Evolutionary conservation across 345 rosid species (phyloP), one percentile per base, ranked within the genome.

Genomic region (Salix arbutifolia): DNA sequence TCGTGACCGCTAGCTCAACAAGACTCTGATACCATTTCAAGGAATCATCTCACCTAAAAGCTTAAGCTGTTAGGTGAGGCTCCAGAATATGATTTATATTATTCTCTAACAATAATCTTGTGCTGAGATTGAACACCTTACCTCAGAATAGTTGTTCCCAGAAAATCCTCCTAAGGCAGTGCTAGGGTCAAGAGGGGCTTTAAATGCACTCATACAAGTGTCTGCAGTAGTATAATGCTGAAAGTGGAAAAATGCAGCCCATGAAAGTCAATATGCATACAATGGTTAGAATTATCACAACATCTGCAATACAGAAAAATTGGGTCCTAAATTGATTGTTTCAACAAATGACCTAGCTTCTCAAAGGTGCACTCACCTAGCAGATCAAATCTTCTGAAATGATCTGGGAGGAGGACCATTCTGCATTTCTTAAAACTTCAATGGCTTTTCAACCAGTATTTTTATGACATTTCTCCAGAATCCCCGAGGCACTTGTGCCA

Each of bases 101-200:
- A 33, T 5, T 33, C 37, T 33, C 6, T 33, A 33, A 5, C 37
- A 33, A 33, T 33, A 33, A 76, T 69, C 31, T 68, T 77, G 73
- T 77, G 80, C 37, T 77, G 74, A 40, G 68, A 53, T 44, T 73
- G 69, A 82, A 75, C 68, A 77, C 53, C 42, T 67, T 86, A 93
- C 99, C 97, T 93, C 93, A 56, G 90, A 84, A 74, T 85, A 93
- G 87, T 85, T 90, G 84, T 84, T 92, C 79, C 95, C 93, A 56
- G 89, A 84, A 86, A 90, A 92, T 79, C 98, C 98, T 84, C 98
- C 98, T 73, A 94, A 72, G 65, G 91, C 89, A 79, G 97, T 91
- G 82, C 88, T 91, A 82, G 99, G 99, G 85, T 95, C 97, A 72
- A 95, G 90, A 5, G 99, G 97, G 50, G 91, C 99, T 84, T 93